phyloP scores from a whole-genome alignment of 345 rosid genomes.

The Firmiana major region DNA sequence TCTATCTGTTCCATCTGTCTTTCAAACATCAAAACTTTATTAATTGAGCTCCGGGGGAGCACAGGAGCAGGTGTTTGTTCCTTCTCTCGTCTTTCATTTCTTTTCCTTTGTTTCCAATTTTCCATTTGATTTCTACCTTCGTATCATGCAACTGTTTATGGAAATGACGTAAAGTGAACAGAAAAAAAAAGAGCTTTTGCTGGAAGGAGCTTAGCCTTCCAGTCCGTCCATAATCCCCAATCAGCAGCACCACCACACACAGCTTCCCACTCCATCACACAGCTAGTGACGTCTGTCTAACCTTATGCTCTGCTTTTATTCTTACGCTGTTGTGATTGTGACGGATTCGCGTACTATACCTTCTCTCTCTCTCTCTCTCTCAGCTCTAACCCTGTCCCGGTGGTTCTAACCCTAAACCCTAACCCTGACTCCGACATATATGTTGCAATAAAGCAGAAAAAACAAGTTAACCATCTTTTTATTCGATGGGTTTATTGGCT shows the following conservation, averaged over 20 bases:
- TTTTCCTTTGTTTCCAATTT: too few species aligned
- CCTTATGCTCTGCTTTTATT: constrained; percentile 16
- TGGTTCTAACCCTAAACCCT: too few species aligned
- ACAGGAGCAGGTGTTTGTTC: neutral
- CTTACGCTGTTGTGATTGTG: constrained; percentile 20
- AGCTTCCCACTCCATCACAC: neutral
- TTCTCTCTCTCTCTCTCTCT: too few species aligned
- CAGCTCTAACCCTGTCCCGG: too few species aligned
- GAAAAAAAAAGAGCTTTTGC: neutral
- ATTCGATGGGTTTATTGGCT: neutral
- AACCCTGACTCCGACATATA: too few species aligned
- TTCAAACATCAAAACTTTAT: neutral
- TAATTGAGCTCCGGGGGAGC: neutral
- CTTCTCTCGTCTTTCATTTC: neutral
- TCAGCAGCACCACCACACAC: neutral
- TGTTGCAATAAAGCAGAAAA: neutral
- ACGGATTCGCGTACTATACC: constrained; percentile 18
- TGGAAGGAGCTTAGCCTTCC: constrained; percentile 1
- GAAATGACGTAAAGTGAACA: constrained; percentile 34
- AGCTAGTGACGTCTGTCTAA: constrained; percentile 20
- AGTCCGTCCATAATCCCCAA: neutral
- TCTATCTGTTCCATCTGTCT: neutral
- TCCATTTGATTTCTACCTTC: neutral
- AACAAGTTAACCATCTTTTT: neutral
- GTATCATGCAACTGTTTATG: constrained; percentile 25